Conservation (phyloP, 2,329 filamentous ascomycete genomes). For the Diaporthe sp. region DNA sequence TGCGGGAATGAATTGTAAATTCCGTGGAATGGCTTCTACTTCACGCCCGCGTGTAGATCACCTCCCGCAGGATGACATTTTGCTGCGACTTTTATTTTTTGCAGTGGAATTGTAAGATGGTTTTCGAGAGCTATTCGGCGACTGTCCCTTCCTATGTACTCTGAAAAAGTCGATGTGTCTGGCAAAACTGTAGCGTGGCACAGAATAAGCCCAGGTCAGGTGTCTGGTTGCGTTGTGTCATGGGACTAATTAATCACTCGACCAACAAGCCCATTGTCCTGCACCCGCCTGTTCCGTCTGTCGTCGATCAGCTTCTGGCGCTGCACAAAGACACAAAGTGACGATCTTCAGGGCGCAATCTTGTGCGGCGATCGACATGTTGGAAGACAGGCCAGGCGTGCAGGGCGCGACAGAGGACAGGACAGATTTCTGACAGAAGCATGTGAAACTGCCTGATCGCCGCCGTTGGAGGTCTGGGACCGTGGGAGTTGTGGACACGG, state of each 20-base stretch:
- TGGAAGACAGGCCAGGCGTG: not conserved
- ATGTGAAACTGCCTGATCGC: slow-evolving; percentile 28
- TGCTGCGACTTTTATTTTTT: not conserved
- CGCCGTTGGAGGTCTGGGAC: not conserved
- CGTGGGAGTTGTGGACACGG: slow-evolving; percentile 20
- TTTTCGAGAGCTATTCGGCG: not conserved
- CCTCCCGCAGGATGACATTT: not conserved
- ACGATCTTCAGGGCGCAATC: slow-evolving; percentile 32
- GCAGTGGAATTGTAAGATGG: not conserved
- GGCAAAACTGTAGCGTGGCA: not conserved
- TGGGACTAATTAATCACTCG: not conserved
- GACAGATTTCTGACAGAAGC: slow-evolving; percentile 29
- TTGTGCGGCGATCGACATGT: slow-evolving; percentile 30
- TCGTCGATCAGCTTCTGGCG: not conserved
- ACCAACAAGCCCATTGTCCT: slow-evolving; percentile 10
- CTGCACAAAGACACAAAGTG: slow-evolving; percentile 17
- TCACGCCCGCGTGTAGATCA: not conserved
- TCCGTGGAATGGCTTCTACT: not conserved
- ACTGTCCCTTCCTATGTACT: not conserved
- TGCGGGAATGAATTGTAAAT: not conserved
- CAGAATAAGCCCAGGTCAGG: not conserved
- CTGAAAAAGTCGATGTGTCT: not conserved
- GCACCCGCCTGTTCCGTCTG: not conserved
- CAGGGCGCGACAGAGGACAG: not conserved
- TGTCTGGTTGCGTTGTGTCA: not conserved